Evolutionary conservation across 441 rosid genomes (phyloP), one percentile per base, ranked within the genome.

Genomic region (Erodium chrysanthum): DNA sequence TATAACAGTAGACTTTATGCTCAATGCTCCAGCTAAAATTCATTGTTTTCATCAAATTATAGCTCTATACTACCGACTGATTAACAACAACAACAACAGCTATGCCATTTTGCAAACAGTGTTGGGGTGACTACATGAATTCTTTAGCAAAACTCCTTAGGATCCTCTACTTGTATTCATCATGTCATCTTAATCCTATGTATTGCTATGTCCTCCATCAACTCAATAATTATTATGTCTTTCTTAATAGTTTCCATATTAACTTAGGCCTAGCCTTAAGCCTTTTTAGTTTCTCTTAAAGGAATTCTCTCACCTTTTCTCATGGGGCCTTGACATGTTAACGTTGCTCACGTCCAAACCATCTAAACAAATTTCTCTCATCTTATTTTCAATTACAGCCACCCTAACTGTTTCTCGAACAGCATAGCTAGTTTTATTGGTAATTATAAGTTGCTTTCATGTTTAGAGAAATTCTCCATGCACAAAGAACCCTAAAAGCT

Each of bases 191-290:
- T 3, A 27, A 56, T 63, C 65, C 60, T 59, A 67, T 64, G 71
- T 1, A 27, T 1, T 82, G 82, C 83, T 74, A 72, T 60, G 5
- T 35, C 42, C 10, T 40, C 46, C 0, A 40, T 40, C 8, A 40
- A 40, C 8, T 40, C 46, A 40, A 5, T 40, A 10, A 8, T 20
- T 52, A 52, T 12, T 52, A 5, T 2, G 21, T n/a, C 0, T 52
- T 52, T n/a, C n/a, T 1, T n/a, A 4, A 8, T 4, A 14, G 20
- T 21, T 11, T 22, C 37, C 61, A 56, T 20, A 14, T 58, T 20
- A 58, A 1, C 5, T 0, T 58, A 22, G 29, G 61, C 37, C 44
- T 65, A 18, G 25, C 52, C 65, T 4, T 7, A 62, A 62, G 1
- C 22, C 42, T 42, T 25, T 62, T 27, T 29, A n/a, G 62, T 58